Conservation (phyloP, 352 stramenopile species). For the Plasmopara muralis region DNA sequence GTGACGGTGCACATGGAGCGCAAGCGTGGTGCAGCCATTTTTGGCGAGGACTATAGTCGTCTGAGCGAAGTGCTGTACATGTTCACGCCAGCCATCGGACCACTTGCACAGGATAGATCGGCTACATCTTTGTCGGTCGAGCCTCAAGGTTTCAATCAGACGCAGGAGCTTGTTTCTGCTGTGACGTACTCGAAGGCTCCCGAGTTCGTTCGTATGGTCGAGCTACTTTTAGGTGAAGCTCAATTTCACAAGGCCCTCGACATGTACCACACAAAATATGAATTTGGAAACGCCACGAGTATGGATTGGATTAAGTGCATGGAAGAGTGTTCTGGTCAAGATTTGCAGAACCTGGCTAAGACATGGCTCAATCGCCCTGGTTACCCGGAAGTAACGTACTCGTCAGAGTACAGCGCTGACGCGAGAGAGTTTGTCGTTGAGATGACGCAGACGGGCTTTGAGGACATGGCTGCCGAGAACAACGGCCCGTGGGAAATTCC, state of each 20-base stretch:
- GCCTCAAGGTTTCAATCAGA: constrained; percentile 72
- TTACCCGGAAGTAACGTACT: constrained; percentile 61
- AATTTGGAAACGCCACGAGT: constrained; percentile 59
- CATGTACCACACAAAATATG: constrained; percentile 74
- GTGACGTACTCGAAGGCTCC: constrained; percentile 77
- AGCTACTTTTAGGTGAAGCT: constrained; percentile 55
- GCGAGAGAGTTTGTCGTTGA: constrained; percentile 49
- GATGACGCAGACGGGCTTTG: constrained; percentile 62
- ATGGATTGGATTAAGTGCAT: constrained; percentile 77
- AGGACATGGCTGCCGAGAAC: constrained; percentile 56
- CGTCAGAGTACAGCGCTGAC: constrained; percentile 41
- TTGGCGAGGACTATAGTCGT: constrained; percentile 64
- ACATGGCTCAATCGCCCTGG: constrained; percentile 70
- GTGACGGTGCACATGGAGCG: constrained; percentile 79
- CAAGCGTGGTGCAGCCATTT: constrained; percentile 56
- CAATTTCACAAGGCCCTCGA: constrained; percentile 73
- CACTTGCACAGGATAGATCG: constrained; percentile 60
- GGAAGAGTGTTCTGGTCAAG: constrained; percentile 56
- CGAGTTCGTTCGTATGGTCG: constrained; percentile 73
- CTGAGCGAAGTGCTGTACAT: constrained; percentile 68
- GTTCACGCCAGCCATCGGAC: constrained; percentile 65
- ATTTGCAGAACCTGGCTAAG: constrained; percentile 60
- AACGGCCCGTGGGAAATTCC: constrained; percentile 75
- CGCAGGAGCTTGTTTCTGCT: constrained; percentile 68
- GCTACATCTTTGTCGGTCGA: constrained; percentile 65